A percentile compares a stretch with the other conserved stretches of the same genome.
Evolutionary conservation across 352 stramenopile genomes (phyloP).

Genomic region (Globisporangium spiculum): DNA sequence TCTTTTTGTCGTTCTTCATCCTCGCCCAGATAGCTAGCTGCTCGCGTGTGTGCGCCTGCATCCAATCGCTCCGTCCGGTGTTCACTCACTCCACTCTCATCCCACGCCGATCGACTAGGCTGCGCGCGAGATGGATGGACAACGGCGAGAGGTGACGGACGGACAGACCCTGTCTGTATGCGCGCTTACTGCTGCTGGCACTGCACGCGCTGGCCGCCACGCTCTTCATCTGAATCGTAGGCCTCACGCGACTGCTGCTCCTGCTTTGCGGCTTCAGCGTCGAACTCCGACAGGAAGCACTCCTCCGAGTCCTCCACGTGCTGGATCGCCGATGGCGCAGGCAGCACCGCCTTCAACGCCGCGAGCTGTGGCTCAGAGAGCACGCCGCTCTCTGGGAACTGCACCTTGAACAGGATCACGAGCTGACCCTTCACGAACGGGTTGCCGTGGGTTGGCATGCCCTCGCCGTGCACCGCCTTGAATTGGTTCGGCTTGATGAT

Average conservation of each 20-base stretch:
- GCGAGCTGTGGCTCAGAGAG: conserved; percentile 86
- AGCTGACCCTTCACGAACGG: conserved; percentile 98
- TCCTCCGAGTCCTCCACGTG: conserved; percentile 60
- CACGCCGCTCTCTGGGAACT: conserved; percentile 92
- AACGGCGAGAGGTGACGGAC: background rate
- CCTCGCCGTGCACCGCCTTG: conserved; percentile 94
- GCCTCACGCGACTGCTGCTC: conserved; percentile 68
- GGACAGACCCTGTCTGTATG: background rate
- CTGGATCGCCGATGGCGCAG: conserved; percentile 46
- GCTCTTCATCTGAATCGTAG: conserved; percentile 93
- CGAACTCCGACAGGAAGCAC: conserved; percentile 91
- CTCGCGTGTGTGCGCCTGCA: background rate
- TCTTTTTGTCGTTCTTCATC: background rate
- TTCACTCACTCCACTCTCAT: background rate
- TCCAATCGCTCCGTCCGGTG: background rate
- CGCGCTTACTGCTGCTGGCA: conserved; percentile 87
- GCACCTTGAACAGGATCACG: conserved; percentile 97
- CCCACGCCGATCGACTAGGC: background rate
- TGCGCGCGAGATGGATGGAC: background rate
- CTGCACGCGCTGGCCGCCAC: conserved; percentile 85
- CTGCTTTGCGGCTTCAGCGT: conserved; percentile 86
- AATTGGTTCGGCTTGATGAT: conserved; percentile 93
- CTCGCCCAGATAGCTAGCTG: conserved; percentile 6
- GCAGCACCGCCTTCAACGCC: conserved; percentile 61
- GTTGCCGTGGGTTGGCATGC: conserved; percentile 98